Evolutionary conservation across 2,329 filamentous ascomycete genomes (phyloP).

Genomic region (Hirsutella minnesotensis): DNA sequence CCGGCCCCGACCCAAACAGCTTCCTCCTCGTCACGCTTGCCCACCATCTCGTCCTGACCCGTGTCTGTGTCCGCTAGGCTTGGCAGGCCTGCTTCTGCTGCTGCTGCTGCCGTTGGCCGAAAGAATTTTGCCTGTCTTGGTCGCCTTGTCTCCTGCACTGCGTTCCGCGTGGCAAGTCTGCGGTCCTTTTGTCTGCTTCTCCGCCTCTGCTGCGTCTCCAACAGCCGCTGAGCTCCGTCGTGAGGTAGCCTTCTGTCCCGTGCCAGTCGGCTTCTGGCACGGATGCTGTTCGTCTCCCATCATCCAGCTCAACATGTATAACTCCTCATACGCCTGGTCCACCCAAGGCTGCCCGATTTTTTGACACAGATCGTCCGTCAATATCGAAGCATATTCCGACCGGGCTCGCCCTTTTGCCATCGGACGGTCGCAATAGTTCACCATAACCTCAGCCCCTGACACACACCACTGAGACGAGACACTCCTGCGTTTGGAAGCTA

Average conservation of each 20-base stretch:
- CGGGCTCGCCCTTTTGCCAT: too few species aligned
- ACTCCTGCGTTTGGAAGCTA: too few species aligned
- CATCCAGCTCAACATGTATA: background rate
- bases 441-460: too few species aligned
- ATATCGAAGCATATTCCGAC: too few species aligned
- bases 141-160: background rate
- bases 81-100: background rate
- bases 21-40: too few species aligned
- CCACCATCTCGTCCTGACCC: slow-evolving; percentile 8
- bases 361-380: too few species aligned
- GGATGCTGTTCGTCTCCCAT: background rate
- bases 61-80: slow-evolving; percentile 1
- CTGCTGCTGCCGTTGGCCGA: background rate
- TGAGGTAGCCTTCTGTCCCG: too few species aligned
- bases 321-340: background rate
- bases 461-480: too few species aligned
- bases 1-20: slow-evolving; percentile 15
- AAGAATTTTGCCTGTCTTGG: background rate
- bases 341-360: too few species aligned
- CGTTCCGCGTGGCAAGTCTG: background rate
- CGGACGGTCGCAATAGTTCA: too few species aligned
- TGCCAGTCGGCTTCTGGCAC: background rate
- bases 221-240: too few species aligned
- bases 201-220: background rate
- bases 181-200: background rate